A percentile compares a stretch with the other conserved stretches of the same genome.
Conservation (phyloP, 331 rosid species). For the Arachis monticola region DNA sequence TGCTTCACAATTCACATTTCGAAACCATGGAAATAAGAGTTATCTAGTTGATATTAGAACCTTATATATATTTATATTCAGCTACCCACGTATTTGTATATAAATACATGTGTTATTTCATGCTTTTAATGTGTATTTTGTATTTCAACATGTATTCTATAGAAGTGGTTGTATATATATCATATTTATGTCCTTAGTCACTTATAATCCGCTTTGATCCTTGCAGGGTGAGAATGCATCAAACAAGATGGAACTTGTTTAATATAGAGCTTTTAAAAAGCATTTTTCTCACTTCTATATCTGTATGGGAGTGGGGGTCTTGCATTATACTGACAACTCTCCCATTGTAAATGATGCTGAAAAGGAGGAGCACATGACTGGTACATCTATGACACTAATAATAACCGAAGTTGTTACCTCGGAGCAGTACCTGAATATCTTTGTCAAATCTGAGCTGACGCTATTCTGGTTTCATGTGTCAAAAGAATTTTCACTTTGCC, state of each 20-base stretch:
- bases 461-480: constrained; percentile 21
- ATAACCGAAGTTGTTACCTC: constrained; percentile 36
- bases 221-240: constrained; percentile 73
- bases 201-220: constrained; percentile 43
- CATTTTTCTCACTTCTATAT: constrained; percentile 39
- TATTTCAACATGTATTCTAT: too few relatives aligned
- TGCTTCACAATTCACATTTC: constrained; percentile 20
- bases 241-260: constrained; percentile 48
- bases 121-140: too few relatives aligned
- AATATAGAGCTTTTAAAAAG: constrained; percentile 31
- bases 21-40: constrained; percentile 4
- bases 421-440: constrained; percentile 23
- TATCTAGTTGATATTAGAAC: constrained; percentile 5
- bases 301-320: constrained; percentile 45
- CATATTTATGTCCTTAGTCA: constrained; percentile 11
- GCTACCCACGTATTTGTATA: too few relatives aligned
- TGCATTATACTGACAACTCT: constrained; percentile 44
- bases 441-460: constrained; percentile 35
- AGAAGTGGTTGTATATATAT: too few relatives aligned
- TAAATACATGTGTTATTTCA: too few relatives aligned
- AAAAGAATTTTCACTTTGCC: constrained; percentile 20
- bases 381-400: constrained; percentile 33
- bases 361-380: constrained; percentile 40
- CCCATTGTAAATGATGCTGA: constrained; percentile 48
- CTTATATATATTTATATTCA: too few relatives aligned